Evolutionary conservation across 2,329 filamentous ascomycete species (phyloP).

Genomic region (Alternaria hordeiaustralica): DNA sequence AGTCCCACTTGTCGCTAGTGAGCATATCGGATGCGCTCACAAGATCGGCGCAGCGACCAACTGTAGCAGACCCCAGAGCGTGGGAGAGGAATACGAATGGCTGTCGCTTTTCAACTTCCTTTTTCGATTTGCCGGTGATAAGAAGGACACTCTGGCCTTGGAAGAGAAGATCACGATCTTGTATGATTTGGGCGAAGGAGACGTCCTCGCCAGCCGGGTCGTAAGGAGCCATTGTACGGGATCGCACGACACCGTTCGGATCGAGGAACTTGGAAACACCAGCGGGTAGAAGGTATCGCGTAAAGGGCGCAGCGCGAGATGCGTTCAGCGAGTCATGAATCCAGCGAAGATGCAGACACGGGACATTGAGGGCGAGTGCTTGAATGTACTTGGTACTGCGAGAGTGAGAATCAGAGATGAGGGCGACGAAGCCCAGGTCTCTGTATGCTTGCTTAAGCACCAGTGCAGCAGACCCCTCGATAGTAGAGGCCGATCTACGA

Average conservation of each 20-base stretch:
- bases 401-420: constrained; percentile 86
- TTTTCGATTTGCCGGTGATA: constrained; percentile 69
- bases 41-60: constrained; percentile 70
- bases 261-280: constrained; percentile 79
- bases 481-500: constrained; percentile 14
- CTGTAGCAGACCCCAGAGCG: constrained; percentile 72
- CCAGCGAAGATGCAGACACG: constrained; percentile 85
- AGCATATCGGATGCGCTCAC: constrained; percentile 69
- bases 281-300: constrained; percentile 81
- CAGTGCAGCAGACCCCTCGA: constrained; percentile 48
- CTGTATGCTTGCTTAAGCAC: constrained; percentile 61
- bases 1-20: constrained; percentile 69
- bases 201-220: constrained; percentile 61
- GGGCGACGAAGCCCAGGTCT: constrained; percentile 75
- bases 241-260: constrained; percentile 70
- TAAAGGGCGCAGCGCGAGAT: constrained; percentile 72
- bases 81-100: constrained; percentile 82
- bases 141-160: constrained; percentile 72
- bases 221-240: constrained; percentile 69
- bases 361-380: constrained; percentile 85
- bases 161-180: constrained; percentile 66
- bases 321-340: constrained; percentile 72
- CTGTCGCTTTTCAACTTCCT: constrained; percentile 68
- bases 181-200: constrained; percentile 36
- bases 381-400: constrained; percentile 93